These are phyloP conservation scores for Verticillium albo-atrum DNA, from an alignment of 2,329 filamentous ascomycete genomes.

Conservation along the genomic window DNA sequence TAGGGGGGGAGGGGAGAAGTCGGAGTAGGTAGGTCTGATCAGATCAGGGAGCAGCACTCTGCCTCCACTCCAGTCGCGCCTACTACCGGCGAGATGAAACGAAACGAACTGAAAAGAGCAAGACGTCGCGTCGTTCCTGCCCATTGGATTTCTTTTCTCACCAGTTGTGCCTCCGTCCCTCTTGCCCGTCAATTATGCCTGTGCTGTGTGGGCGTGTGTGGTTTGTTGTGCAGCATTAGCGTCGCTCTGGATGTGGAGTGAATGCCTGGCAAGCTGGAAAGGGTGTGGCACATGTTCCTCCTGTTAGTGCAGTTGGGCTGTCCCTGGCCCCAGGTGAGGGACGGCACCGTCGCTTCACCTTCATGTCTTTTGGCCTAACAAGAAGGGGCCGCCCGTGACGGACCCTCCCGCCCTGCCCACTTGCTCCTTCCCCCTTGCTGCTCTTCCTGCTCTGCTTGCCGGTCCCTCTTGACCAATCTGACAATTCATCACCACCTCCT, in stretches of 20 bases:
- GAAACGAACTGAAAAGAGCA: not conserved
- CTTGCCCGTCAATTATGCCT: not conserved
- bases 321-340: not conserved
- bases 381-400: conserved; percentile 1
- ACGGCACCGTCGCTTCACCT: not conserved
- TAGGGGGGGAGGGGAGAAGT: no score
- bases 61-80: not conserved
- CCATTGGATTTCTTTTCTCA: not conserved
- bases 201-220: not conserved
- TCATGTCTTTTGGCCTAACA: not conserved
- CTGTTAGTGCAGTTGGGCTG: not conserved
- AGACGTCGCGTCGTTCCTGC: not conserved
- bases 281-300: not conserved
- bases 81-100: not conserved
- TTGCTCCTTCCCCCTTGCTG: not conserved
- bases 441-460: not conserved
- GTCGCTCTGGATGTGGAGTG: not conserved
- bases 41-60: not conserved
- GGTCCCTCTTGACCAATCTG: not conserved
- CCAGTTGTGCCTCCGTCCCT: not conserved
- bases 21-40: no score
- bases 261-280: not conserved
- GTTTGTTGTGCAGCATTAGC: not conserved
- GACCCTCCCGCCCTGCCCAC: not conserved
- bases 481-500: not conserved